Conservation (phyloP, 2,329 filamentous ascomycete genomes). For the Colletotrichum endophyticum region DNA sequence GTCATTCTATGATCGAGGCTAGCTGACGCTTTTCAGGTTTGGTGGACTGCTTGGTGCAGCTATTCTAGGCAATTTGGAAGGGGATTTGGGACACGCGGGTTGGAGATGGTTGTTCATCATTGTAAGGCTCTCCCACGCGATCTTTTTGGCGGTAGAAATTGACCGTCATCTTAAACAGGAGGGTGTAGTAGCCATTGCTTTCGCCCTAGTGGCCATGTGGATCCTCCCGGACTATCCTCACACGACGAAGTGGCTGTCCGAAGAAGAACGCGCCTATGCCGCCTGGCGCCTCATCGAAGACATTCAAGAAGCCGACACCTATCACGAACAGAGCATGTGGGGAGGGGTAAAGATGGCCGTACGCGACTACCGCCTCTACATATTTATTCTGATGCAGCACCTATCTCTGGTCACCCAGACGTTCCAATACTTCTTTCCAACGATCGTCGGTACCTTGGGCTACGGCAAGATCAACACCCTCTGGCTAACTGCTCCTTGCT, state of each 20-base stretch:
- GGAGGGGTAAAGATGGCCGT: conserved; percentile 53
- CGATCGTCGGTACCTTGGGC: conserved; percentile 65
- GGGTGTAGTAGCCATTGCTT: conserved; percentile 43
- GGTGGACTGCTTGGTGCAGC: conserved; percentile 55
- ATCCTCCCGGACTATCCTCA: conserved; percentile 58
- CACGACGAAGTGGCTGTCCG: conserved; percentile 55
- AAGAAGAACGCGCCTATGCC: conserved; percentile 58
- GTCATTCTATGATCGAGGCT: background rate
- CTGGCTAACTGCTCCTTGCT: conserved; percentile 62
- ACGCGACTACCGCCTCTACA: conserved; percentile 53
- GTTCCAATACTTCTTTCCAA: conserved; percentile 71
- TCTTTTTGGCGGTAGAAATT: background rate
- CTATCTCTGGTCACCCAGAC: conserved; percentile 56
- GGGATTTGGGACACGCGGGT: conserved; percentile 16
- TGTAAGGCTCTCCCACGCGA: background rate
- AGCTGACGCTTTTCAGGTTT: conserved; percentile 33
- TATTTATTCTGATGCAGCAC: conserved; percentile 61
- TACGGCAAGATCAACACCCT: conserved; percentile 60
- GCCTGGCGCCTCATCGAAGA: conserved; percentile 56
- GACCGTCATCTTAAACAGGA: conserved; percentile 28
- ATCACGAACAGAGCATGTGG: conserved; percentile 40
- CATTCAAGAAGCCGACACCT: conserved; percentile 48
- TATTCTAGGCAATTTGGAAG: conserved; percentile 47
- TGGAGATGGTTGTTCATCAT: conserved; percentile 38
- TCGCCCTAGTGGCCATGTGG: conserved; percentile 36